Evolutionary conservation across 148 eudicot genomes (phyloP), one percentile per base, ranked within the genome.

Genomic region (Silene uniflora): DNA sequence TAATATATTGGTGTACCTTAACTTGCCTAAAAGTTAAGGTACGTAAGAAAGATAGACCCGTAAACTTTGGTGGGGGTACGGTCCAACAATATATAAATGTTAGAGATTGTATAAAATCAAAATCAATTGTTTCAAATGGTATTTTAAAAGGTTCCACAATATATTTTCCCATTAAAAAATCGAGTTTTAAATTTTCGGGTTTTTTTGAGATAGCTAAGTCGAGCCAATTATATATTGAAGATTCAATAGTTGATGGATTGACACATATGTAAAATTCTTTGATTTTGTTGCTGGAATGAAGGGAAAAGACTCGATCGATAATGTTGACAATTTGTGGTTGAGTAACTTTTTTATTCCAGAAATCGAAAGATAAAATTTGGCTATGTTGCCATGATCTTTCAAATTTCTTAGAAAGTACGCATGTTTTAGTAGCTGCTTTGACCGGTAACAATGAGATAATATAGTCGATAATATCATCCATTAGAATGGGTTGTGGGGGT

Each of bases 61-160:
- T 25, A n/a, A 78, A 78, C 12, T 73, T 44, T 14, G 52, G 7
- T 42, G 73, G 77, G 18, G 49, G 55, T 3, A 24, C 7, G 12
- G 67, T 7, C 21, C 0, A 10, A 73, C 81, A 78, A 47, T 66
- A 66, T 2, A 71, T 46, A 9, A 79, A 62, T 56, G 67, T 73
- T 6, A 79, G 54, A 44, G 64, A 61, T 66, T 67, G 7, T 21
- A 79, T 58, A 5, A 44, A 73, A 27, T 73, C 68, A 25, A 39
- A 47, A 67, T 79, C 77, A 56, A 79, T n/a, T 5, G n/a, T 7
- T 1, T 73, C 62, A 21, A 79, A 73, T 66, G 81, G 77, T 25
- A 79, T 49, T 24, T 25, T 22, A 59, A 39, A 25, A 29, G 67
- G 62, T 7, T 21, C 23, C 0, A 56, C 6, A 4, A 44, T n/a